Conservation (phyloP, 805 yeast species). For the Spathaspora girioi region DNA sequence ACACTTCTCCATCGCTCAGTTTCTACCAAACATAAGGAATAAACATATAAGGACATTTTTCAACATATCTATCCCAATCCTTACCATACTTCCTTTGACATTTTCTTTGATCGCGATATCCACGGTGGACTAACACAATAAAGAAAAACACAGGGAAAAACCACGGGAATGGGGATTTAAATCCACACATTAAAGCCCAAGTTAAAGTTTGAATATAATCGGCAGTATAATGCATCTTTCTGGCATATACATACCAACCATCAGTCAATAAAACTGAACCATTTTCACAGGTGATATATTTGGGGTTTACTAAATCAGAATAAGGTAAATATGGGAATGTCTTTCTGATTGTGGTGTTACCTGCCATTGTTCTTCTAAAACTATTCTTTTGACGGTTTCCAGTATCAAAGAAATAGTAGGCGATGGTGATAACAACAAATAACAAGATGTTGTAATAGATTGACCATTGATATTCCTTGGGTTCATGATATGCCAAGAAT, state of each 20-base stretch:
- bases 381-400: slow-evolving; percentile 93
- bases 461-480: slow-evolving; percentile 77
- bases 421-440: slow-evolving; percentile 53
- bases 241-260: slow-evolving; percentile 92
- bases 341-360: slow-evolving; percentile 72
- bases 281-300: slow-evolving; percentile 75
- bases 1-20: too few species aligned
- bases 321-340: slow-evolving; percentile 92
- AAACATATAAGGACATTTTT: slow-evolving; percentile 87
- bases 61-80: slow-evolving; percentile 85
- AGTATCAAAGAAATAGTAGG: slow-evolving; percentile 93
- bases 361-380: slow-evolving; percentile 80
- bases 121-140: slow-evolving; percentile 83
- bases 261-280: slow-evolving; percentile 85
- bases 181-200: slow-evolving; percentile 93
- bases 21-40: slow-evolving; percentile 77
- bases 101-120: slow-evolving; percentile 80
- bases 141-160: slow-evolving; percentile 92
- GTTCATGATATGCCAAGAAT: slow-evolving; percentile 78
- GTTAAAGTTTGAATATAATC: slow-evolving; percentile 84
- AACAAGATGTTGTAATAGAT: slow-evolving; percentile 54
- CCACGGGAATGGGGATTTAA: slow-evolving; percentile 87
- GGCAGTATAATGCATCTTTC: slow-evolving; percentile 94
- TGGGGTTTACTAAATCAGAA: slow-evolving; percentile 78
- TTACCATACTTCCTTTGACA: slow-evolving; percentile 86